Evolutionary conservation across 2,329 filamentous ascomycete genomes (phyloP), one percentile per base, ranked within the genome.

Genomic region (Penicillium sp.): DNA sequence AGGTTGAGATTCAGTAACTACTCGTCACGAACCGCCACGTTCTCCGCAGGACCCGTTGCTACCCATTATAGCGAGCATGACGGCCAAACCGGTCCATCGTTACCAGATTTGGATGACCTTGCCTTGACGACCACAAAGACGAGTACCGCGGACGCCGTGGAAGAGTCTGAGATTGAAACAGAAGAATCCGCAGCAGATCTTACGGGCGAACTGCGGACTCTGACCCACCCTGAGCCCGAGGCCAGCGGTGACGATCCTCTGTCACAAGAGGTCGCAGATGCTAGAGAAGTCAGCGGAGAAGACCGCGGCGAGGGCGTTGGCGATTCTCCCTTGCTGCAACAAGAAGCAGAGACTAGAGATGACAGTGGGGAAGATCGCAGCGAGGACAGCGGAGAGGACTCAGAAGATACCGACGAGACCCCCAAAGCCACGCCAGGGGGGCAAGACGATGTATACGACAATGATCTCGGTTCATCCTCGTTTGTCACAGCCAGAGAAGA

Each of bases 11-110:
- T 75, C 33, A 72, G 63, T 43, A 72, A 76, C 39, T 77, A 77
- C 56, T 73, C 74, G 3, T 77, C 75, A 1, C 63, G 69, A 28
- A 63, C 71, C 5, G 72, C 76, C 11, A 78, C 76, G n/a, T 83
- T 83, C 60, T 74, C 74, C 19, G 75, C 76, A 1, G 72, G 76
- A 49, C 68, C 72, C 6, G 69, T 72, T 50, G 64, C 73, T 22
- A 66, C 70, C 10, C 72, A 71, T 50, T 70, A 73, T 30, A 70
- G 44, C 22, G 54, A 73, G 39, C 72, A 72, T 16, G 59, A 64
- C n/a, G 52, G 62, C 27, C 55, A 61, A 44, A 61, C 58, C 16
- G 65, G 62, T 3, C 54, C 46, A 22, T 33, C 42, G n/a, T 33
- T 36, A 13, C 49, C 52, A 38, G 49, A 46, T 8, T 42, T 49